phyloP scores from a whole-genome alignment of 2,329 filamentous ascomycete genomes.

The Neofusicoccum cordaticola region DNA sequence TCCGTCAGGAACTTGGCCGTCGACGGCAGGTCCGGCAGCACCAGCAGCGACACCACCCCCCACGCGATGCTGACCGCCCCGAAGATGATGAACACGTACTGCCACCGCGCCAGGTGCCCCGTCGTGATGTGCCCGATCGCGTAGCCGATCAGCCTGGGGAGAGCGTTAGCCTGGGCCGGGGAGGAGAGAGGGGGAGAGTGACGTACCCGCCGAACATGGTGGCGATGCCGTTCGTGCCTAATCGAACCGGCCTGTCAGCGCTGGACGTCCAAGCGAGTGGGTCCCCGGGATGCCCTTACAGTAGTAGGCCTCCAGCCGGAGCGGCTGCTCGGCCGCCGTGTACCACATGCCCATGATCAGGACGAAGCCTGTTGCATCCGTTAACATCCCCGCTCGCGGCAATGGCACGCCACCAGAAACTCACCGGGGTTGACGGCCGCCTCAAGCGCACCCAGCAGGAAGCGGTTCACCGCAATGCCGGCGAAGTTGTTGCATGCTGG shows the following conservation, averaged over 20 bases:
- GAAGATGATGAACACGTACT: slow-evolving; percentile 59
- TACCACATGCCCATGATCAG: slow-evolving; percentile 41
- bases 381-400: neutral
- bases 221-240: slow-evolving; percentile 46
- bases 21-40: slow-evolving; percentile 46
- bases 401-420: neutral
- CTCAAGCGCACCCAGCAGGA: slow-evolving; percentile 37
- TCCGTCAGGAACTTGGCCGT: slow-evolving; percentile 44
- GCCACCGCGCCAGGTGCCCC: slow-evolving; percentile 49
- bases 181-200: neutral
- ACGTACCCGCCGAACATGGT: slow-evolving; percentile 57
- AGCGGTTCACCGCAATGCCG: slow-evolving; percentile 36
- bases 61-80: slow-evolving; percentile 38
- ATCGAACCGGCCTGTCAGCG: neutral
- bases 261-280: no score
- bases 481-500: slow-evolving; percentile 41
- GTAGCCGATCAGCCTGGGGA: slow-evolving; percentile 50
- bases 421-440: slow-evolving; percentile 34
- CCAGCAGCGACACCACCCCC: slow-evolving; percentile 36
- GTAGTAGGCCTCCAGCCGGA: slow-evolving; percentile 56
- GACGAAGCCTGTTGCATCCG: slow-evolving; percentile 16
- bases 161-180: neutral
- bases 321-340: slow-evolving; percentile 46
- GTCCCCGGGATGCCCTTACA: slow-evolving; percentile 31
- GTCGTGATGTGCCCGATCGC: slow-evolving; percentile 58